A percentile compares a stretch with the other conserved stretches of the same genome.
phyloP scores from a whole-genome alignment of 2,329 filamentous ascomycete genomes.

The Scolecobasidium constrictum region DNA sequence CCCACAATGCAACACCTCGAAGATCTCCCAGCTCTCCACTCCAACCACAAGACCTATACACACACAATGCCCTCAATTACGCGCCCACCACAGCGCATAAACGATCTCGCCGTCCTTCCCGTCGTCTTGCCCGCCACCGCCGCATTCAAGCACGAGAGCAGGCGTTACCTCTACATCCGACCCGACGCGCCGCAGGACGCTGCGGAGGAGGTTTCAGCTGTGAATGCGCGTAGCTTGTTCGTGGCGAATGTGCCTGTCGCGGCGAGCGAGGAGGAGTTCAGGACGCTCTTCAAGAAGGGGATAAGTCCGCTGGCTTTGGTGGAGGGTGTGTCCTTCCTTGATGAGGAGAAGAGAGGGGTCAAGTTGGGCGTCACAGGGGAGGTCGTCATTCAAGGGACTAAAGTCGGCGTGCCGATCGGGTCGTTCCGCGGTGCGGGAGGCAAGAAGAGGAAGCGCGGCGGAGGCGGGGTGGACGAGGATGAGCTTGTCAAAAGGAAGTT shows the following conservation, averaged over 20 bases:
- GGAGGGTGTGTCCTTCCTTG: slow-evolving; percentile 66
- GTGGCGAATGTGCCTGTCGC: slow-evolving; percentile 83
- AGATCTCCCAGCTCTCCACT: background rate
- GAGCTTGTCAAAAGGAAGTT: slow-evolving; percentile 28
- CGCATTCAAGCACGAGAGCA: background rate
- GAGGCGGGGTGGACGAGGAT: slow-evolving; percentile 27
- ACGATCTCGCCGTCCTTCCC: background rate
- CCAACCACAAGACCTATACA: too few relatives aligned
- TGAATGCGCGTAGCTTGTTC: slow-evolving; percentile 74
- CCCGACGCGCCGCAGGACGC: slow-evolving; percentile 65
- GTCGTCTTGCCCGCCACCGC: background rate
- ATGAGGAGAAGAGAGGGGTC: slow-evolving; percentile 37
- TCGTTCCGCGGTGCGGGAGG: slow-evolving; percentile 22
- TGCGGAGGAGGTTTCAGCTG: slow-evolving; percentile 43
- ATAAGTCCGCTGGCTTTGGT: slow-evolving; percentile 49
- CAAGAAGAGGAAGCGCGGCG: slow-evolving; percentile 54
- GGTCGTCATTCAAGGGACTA: slow-evolving; percentile 12
- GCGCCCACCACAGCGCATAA: background rate
- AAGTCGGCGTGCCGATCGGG: slow-evolving; percentile 24
- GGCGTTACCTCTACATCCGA: slow-evolving; percentile 78
- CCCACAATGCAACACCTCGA: background rate
- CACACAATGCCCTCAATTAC: background rate
- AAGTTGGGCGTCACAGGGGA: slow-evolving; percentile 13
- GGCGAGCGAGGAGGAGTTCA: slow-evolving; percentile 65
- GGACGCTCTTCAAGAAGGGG: slow-evolving; percentile 63